Conservation (phyloP, 2,329 filamentous ascomycete genomes). For the Penicillium verrucosum region DNA sequence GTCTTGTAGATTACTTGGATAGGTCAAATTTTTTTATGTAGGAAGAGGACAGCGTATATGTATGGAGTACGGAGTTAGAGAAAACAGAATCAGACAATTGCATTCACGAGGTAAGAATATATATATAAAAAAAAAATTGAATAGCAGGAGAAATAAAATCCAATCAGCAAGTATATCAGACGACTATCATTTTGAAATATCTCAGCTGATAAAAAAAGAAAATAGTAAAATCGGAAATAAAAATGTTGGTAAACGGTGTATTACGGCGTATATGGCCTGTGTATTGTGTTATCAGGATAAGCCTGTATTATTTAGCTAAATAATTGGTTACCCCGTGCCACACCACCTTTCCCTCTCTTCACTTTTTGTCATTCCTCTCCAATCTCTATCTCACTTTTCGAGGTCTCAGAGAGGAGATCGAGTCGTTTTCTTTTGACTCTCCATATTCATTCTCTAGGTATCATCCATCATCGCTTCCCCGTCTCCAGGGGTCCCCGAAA, state of each 20-base stretch:
- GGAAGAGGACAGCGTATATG: neutral
- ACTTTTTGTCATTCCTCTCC: slow-evolving; percentile 9
- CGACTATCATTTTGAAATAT: slow-evolving; percentile 2
- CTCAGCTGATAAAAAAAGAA: slow-evolving; percentile 9
- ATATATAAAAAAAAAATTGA: neutral
- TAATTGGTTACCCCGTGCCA: slow-evolving; percentile 27
- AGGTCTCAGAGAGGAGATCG: neutral
- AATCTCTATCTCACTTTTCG: neutral
- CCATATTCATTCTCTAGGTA: slow-evolving; percentile 1
- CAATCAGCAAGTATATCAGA: slow-evolving; percentile 4
- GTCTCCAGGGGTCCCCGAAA: neutral
- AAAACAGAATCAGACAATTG: neutral
- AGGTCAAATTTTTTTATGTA: neutral
- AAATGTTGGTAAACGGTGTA: neutral
- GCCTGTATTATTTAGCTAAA: slow-evolving; percentile 19
- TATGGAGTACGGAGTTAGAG: neutral
- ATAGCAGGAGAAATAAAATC: neutral
- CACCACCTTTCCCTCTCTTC: slow-evolving; percentile 11
- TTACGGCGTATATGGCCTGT: neutral
- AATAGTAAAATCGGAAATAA: neutral
- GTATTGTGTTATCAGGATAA: slow-evolving; percentile 13
- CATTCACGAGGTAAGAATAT: neutral
- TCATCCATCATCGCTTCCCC: neutral
- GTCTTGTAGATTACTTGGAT: slow-evolving; percentile 5
- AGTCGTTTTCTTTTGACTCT: neutral